Evolutionary conservation across 192 early-diverging fungal genomes (phyloP), one percentile per base, ranked within the genome.

Genomic region (Rhizoclosmatium globosum): DNA sequence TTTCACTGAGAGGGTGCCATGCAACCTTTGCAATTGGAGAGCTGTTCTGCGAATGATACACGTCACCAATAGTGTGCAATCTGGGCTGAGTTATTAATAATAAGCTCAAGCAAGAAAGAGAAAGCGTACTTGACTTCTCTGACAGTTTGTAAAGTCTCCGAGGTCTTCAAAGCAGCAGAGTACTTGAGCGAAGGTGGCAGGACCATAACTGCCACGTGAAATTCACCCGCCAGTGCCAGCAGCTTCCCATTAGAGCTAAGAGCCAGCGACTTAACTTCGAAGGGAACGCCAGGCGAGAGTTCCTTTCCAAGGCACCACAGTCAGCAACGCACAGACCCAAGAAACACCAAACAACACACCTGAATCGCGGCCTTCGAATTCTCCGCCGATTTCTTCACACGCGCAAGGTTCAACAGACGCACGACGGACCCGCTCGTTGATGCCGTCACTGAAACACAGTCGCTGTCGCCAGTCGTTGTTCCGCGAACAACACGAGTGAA

Each of bases 1-100:
- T 61, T 19, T 62, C 58, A 39, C 70, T 73, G 45, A 79, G 38
- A 17, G 78, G 78, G 73, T 79, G 78, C 78, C 78, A 79, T 3
- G 48, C 21, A 3, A 65, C 61, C 64, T 72, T 72, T 9, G 73
- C 70, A 0, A 79, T 44, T 3, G 7, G 53, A n/a, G 78, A 65
- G 6, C 60, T 65, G 15, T 79, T 59, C 6, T 72, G 43, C 42
- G 64, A 61, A 47, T 76, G 74, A 47, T 76, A 76, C 4, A 76
- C 39, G 19, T 76, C 74, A 31, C 74, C 74, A 21, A 76, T 66
- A 2, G 48, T 66, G 47, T 50, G 74, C 4, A 76, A 47, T 50
- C 74, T 75, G 43, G 13, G 17, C 38, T 2, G 56, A 21, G 13
- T 0, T 15, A 21, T 57, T 57, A 57, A 21, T 57, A 17, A 17